These are phyloP conservation scores for Cutaneotrichosporon dermatis DNA, from an alignment of 1,284 basidiomycete species.

Conservation along the genomic window DNA sequence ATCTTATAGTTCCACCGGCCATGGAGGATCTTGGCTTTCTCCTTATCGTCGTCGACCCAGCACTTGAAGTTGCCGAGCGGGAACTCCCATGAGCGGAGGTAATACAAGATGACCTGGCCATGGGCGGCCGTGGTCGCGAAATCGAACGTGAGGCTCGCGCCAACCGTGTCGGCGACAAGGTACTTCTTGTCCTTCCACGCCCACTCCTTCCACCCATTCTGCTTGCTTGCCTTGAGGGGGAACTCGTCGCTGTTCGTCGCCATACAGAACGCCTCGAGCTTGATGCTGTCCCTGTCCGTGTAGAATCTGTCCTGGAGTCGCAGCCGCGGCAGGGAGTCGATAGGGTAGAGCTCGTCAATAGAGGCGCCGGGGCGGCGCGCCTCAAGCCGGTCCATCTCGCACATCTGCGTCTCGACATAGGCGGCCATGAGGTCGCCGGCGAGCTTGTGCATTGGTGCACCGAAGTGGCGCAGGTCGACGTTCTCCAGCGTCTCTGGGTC, in stretches of 20 bases:
- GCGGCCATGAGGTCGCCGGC: slow-evolving; percentile 32
- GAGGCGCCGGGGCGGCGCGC: slow-evolving; percentile 11
- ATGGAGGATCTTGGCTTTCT: slow-evolving; percentile 22
- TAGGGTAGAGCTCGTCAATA: slow-evolving; percentile 25
- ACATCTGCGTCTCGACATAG: slow-evolving; percentile 41
- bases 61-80: slow-evolving; percentile 36
- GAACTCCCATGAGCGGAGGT: slow-evolving; percentile 30
- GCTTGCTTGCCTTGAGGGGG: slow-evolving; percentile 25
- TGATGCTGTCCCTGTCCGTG: slow-evolving; percentile 19
- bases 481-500: slow-evolving; percentile 3
- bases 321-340: slow-evolving; percentile 18
- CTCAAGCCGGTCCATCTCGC: slow-evolving; percentile 37
- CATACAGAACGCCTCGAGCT: slow-evolving; percentile 36
- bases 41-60: slow-evolving; percentile 41
- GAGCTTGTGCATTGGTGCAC: slow-evolving; percentile 22
- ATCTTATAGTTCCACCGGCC: slow-evolving; percentile 33
- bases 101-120: slow-evolving; percentile 30
- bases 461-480: slow-evolving; percentile 36
- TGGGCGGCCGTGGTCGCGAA: slow-evolving; percentile 26
- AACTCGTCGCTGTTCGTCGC: slow-evolving; percentile 30
- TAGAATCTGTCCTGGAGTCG: slow-evolving; percentile 3
- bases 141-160: slow-evolving; percentile 35
- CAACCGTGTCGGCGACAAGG: slow-evolving; percentile 34
- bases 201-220: slow-evolving; percentile 41
- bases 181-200: slow-evolving; percentile 43